Conservation (phyloP, 495 filamentous ascomycete genomes). For the Penicillium herquei region DNA sequence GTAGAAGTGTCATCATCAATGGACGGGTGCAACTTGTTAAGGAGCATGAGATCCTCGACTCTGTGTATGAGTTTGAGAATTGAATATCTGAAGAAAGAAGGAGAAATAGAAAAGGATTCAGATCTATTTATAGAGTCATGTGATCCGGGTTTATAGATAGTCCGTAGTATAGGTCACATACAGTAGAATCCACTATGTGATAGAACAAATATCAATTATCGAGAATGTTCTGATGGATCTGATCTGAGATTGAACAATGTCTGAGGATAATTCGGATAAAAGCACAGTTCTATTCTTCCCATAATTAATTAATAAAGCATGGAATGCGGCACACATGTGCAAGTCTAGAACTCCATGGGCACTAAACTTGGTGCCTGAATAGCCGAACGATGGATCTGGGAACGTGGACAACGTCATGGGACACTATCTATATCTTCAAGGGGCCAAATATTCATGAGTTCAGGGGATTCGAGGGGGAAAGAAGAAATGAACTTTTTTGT, state of each 20-base stretch:
- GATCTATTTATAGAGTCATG: neutral
- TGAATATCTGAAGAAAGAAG: no score
- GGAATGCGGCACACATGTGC: neutral
- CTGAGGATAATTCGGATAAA: no score
- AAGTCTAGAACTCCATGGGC: slow-evolving; percentile 2
- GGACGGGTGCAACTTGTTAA: slow-evolving; percentile 17
- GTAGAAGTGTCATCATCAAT: slow-evolving; percentile 24
- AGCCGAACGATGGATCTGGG: neutral
- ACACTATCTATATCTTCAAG: neutral
- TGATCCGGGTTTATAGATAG: neutral
- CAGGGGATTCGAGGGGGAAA: no score
- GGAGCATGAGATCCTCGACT: neutral
- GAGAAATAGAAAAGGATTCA: neutral
- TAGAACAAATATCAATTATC: no score
- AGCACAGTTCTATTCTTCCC: no score
- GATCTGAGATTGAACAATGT: no score
- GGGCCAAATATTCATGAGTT: neutral
- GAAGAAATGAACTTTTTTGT: no score
- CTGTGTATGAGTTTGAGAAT: neutral
- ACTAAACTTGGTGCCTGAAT: slow-evolving; percentile 2
- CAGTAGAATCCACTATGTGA: no score
- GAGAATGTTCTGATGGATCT: no score
- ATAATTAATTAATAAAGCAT: no score
- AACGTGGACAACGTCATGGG: slow-evolving; percentile 10
- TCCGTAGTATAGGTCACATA: neutral